phyloP scores from a whole-genome alignment of 306 rosid species.

The Datisca glomerata region DNA sequence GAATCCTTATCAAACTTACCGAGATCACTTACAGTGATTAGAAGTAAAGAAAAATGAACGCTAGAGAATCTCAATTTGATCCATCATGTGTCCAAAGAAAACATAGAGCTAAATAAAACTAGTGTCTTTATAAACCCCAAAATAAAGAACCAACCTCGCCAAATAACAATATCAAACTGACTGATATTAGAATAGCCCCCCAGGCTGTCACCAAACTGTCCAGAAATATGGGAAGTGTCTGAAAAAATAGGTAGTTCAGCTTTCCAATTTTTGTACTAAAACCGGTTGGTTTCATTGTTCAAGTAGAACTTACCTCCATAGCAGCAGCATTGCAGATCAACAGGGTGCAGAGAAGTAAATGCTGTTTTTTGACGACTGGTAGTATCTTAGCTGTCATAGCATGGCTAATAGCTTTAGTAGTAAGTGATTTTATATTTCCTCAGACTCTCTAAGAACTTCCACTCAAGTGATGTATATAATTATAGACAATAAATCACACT shows the following conservation, averaged over 20 bases:
- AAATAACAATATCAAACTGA: conserved; percentile 58
- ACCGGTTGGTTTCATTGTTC: not conserved
- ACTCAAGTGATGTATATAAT: too few species aligned
- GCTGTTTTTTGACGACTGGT: conserved; percentile 73
- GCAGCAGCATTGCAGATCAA: conserved; percentile 67
- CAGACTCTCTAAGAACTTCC: too few species aligned
- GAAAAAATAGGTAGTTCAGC: conserved; percentile 9
- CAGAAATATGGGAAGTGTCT: conserved; percentile 81
- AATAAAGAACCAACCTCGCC: conserved; percentile 52
- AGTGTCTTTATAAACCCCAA: too few species aligned
- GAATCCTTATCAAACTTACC: too few species aligned
- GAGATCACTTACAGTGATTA: too few species aligned
- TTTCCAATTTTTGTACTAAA: not conserved
- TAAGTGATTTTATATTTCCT: not conserved
- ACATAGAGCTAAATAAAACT: too few species aligned
- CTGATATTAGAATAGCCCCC: conserved; percentile 59
- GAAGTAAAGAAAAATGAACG: too few species aligned
- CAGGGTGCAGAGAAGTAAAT: conserved; percentile 61
- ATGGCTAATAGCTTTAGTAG: not conserved
- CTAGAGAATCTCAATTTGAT: not conserved
- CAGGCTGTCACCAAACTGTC: conserved; percentile 39
- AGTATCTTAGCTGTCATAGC: conserved; percentile 45
- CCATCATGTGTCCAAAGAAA: too few species aligned
- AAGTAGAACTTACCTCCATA: conserved; percentile 45
- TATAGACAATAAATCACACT: too few species aligned